A percentile compares a stretch with the other conserved stretches of the same genome.
Evolutionary conservation across 768 basidiomycete species (phyloP).

Genomic region (Hebeloma cylindrosporum): DNA sequence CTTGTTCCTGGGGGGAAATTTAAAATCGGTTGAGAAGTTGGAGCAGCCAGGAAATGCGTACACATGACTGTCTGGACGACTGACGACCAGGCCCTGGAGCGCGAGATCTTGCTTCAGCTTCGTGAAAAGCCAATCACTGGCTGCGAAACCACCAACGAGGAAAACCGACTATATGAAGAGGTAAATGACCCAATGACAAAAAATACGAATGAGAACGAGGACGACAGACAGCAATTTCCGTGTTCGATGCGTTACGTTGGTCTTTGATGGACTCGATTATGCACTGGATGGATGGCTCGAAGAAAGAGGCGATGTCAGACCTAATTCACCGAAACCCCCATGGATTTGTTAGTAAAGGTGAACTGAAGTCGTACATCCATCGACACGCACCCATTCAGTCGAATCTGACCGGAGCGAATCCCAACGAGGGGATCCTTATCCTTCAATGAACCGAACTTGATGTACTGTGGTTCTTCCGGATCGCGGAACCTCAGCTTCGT

Average conservation of each 20-base stretch:
- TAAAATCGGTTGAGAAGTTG: background rate
- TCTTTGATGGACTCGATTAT: slow-evolving; percentile 28
- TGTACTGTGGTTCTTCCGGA: slow-evolving; percentile 38
- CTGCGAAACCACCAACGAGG: slow-evolving; percentile 55
- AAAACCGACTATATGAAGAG: slow-evolving; percentile 32
- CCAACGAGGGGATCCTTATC: slow-evolving; percentile 39
- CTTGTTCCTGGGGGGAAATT: slow-evolving; percentile 20
- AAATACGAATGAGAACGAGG: background rate
- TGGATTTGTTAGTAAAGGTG: background rate
- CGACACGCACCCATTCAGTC: slow-evolving; percentile 35
- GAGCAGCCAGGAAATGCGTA: slow-evolving; percentile 25
- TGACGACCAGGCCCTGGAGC: slow-evolving; percentile 34
- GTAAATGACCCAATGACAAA: background rate
- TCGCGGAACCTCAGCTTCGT: slow-evolving; percentile 44
- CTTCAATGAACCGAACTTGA: slow-evolving; percentile 43
- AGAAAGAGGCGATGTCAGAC: slow-evolving; percentile 31
- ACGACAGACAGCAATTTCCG: slow-evolving; percentile 31
- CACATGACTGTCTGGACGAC: slow-evolving; percentile 51
- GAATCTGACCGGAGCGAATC: slow-evolving; percentile 47
- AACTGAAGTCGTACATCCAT: background rate
- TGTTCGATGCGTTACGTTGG: slow-evolving; percentile 22
- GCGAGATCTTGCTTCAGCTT: slow-evolving; percentile 38
- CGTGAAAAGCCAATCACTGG: slow-evolving; percentile 48
- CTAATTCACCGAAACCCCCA: slow-evolving; percentile 12
- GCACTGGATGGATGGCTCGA: slow-evolving; percentile 32